Evolutionary conservation across 1,284 basidiomycete genomes (phyloP), one percentile per base, ranked within the genome.

Genomic region (Ceratobasidium sp.): DNA sequence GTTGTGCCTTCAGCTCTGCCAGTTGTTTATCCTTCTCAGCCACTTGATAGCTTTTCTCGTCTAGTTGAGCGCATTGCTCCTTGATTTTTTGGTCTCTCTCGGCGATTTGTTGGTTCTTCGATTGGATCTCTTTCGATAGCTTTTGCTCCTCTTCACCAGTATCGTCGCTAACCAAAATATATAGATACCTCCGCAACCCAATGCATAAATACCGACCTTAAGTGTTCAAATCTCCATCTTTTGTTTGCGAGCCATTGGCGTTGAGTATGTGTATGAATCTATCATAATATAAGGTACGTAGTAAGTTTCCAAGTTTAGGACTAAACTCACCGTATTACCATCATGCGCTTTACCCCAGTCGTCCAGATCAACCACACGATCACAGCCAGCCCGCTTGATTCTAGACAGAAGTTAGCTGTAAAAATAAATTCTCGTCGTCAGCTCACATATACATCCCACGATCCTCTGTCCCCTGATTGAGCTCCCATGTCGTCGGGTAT

Each of bases 351-450:
- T 26, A 17, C 67, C 67, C 4, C 20, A 35, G 26, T 37, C 53
- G 35, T 69, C 47, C 6, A 69, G 31, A n/a, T 69, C 67, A 8
- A 56, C 31, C 13, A 69, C 67, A 15, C 67, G 53, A 58, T 69
- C 53, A 15, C 28, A 31, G 5, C 23, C 53, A 13, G 37, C 67
- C 1, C 23, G 37, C 45, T 58, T 53, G 28, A 69, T 69, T 28
- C 67, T 69, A 69, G 6, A 5, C 3, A 26, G 26, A 23, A 0
- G 6, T 53, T 23, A 1, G 7, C 26, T 23, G 42, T 8, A 45
- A 45, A 45, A 45, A 5, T 5, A 8, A 2, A 8, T 45, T 17
- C 7, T 8, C 10, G 17, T 45, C n/a, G 3, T 26, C 10, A 13
- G 28, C 39, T 20, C 5, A 73, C 53, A 63, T 58, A n/a, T 74